Evolutionary conservation across 805 yeast genomes (phyloP).

Genomic region (Ogataea allantospora): DNA sequence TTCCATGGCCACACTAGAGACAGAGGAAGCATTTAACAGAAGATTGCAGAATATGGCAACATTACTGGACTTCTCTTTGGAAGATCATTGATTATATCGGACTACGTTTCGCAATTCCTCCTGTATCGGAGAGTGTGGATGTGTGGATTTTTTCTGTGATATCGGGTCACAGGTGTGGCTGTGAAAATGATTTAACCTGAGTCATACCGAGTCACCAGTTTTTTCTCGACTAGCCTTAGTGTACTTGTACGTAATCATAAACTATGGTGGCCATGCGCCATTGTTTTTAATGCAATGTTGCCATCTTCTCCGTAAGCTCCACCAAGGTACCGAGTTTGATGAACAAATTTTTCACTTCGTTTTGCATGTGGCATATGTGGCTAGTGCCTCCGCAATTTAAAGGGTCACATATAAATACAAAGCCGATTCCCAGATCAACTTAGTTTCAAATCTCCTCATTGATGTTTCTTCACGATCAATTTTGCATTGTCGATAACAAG

Average conservation of each 20-base stretch:
- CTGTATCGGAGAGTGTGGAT: background rate
- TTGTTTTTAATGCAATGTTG: conserved; percentile 4
- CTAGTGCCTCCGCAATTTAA: conserved; percentile 7
- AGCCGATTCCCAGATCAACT: conserved; percentile 1
- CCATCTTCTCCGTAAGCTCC: conserved; percentile 1
- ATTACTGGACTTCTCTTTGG: conserved; percentile 1
- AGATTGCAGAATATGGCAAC: conserved; percentile 10
- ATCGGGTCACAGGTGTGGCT: conserved; percentile 9
- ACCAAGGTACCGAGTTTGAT: conserved; percentile 4
- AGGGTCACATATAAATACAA: conserved; percentile 7
- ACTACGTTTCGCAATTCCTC: background rate
- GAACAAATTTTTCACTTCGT: background rate
- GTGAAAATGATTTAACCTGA: background rate
- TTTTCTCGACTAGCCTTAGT: background rate
- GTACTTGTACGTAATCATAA: conserved; percentile 3
- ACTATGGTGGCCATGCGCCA: background rate
- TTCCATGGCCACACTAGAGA: background rate
- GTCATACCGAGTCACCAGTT: background rate
- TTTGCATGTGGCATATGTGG: conserved; percentile 4
- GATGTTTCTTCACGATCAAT: conserved; percentile 25
- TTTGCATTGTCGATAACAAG: conserved; percentile 26
- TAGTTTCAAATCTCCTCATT: background rate
- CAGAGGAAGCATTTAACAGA: conserved; percentile 2
- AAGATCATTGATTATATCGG: background rate
- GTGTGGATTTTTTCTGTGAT: conserved; percentile 9